Evolutionary conservation across 2,329 filamentous ascomycete species (phyloP).

Genomic region (Ophiocordyceps camponoti-floridani): DNA sequence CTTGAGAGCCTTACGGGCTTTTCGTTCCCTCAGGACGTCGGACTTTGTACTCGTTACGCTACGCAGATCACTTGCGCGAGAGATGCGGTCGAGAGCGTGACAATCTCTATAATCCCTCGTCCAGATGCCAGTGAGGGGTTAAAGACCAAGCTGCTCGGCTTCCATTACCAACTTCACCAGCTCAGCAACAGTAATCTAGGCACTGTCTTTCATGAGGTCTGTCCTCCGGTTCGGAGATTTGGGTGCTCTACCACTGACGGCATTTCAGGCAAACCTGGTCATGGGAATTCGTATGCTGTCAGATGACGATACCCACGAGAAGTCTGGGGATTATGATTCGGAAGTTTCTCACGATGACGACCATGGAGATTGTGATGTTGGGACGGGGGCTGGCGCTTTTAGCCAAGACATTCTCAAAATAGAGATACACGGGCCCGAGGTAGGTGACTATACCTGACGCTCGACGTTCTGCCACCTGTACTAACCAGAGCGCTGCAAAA

Average conservation of each 20-base stretch:
- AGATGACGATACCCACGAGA: background rate
- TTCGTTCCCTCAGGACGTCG: constrained; percentile 23
- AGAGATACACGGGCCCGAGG: constrained; percentile 24
- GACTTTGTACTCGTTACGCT: constrained; percentile 28
- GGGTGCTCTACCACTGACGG: background rate
- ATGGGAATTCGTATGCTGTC: constrained; percentile 23
- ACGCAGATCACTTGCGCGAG: constrained; percentile 14
- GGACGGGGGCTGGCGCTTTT: constrained; percentile 16
- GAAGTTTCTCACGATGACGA: background rate
- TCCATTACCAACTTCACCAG: constrained; percentile 8
- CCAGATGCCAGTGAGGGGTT: constrained; percentile 4
- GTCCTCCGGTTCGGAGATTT: constrained; percentile 1
- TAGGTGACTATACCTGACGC: background rate
- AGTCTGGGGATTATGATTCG: background rate
- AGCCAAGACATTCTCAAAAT: constrained; percentile 24
- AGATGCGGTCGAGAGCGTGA: constrained; percentile 16
- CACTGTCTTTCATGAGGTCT: constrained; percentile 20
- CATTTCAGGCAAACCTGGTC: constrained; percentile 16
- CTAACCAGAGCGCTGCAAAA: background rate
- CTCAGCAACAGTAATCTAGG: constrained; percentile 14
- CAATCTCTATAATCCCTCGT: constrained; percentile 20
- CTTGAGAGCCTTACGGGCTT: constrained; percentile 45
- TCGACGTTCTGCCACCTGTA: background rate
- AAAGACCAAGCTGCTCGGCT: constrained; percentile 6
- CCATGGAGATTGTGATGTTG: constrained; percentile 5